Conservation (phyloP, 305 asterid genomes). For the Ruellia speciosa region DNA sequence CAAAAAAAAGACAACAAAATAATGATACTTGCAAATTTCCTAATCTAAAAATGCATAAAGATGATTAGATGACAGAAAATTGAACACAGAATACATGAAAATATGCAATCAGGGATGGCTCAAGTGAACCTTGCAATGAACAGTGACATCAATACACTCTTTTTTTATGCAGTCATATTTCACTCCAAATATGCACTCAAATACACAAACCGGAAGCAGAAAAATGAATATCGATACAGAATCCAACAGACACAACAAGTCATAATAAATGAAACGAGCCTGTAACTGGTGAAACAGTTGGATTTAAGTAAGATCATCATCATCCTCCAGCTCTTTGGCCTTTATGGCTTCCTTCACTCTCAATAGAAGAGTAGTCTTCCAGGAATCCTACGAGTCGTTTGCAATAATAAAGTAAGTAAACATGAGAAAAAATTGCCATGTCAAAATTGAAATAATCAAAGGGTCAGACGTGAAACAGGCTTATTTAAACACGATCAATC, state of each 20-base stretch:
- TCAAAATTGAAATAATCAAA: neutral
- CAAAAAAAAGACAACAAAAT: too few species aligned
- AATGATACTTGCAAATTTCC: too few species aligned
- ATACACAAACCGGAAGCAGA: slow-evolving; percentile 6
- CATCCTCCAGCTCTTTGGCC: slow-evolving; percentile 55
- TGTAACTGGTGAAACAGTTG: neutral
- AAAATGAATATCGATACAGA: slow-evolving; percentile 11
- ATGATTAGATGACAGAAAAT: too few species aligned
- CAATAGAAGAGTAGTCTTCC: slow-evolving; percentile 47
- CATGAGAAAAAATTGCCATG: neutral
- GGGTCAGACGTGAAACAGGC: too few species aligned
- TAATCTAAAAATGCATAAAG: neutral
- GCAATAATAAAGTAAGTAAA: neutral
- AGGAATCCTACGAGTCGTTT: slow-evolving; percentile 28
- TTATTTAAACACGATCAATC: too few species aligned
- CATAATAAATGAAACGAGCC: slow-evolving; percentile 5
- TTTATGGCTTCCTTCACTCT: slow-evolving; percentile 52
- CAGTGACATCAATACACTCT: neutral
- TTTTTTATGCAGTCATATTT: neutral
- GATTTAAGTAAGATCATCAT: slow-evolving; percentile 42
- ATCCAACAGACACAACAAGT: slow-evolving; percentile 8
- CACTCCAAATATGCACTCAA: slow-evolving; percentile 12
- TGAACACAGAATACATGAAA: too few species aligned
- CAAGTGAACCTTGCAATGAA: too few species aligned
- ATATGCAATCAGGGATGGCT: neutral